Conservation (phyloP, 371 early-diverging fungal genomes). For the Apophysomyces elegans region DNA sequence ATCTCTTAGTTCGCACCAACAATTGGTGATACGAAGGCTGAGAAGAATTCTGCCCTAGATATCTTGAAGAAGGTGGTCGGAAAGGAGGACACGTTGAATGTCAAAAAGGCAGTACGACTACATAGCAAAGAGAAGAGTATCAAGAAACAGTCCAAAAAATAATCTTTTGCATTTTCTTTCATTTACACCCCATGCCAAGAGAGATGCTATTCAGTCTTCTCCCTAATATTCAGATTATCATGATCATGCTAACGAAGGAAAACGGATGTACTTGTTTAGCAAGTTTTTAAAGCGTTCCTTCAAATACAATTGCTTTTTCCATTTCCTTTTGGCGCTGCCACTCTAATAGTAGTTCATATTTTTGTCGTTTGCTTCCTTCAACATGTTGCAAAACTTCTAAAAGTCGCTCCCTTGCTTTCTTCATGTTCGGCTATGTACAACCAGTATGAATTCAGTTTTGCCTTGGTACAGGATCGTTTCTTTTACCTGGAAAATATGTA, state of each 20-base stretch:
- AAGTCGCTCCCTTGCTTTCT: slow-evolving; percentile 44
- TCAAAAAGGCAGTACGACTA: slow-evolving; percentile 57
- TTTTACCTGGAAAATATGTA: slow-evolving; percentile 68
- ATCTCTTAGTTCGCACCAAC: slow-evolving; percentile 59
- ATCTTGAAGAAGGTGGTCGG: slow-evolving; percentile 66
- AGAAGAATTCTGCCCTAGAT: slow-evolving; percentile 63
- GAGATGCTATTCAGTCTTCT: not conserved
- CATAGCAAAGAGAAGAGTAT: slow-evolving; percentile 21
- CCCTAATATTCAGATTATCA: not conserved
- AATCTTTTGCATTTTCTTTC: not conserved
- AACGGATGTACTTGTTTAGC: not conserved
- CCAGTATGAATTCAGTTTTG: not conserved
- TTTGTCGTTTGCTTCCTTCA: slow-evolving; percentile 46
- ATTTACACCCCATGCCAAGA: not conserved
- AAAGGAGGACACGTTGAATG: slow-evolving; percentile 63
- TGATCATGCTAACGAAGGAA: not conserved
- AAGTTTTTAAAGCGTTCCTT: slow-evolving; percentile 12
- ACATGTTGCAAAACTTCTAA: slow-evolving; percentile 46
- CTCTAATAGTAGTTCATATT: slow-evolving; percentile 44
- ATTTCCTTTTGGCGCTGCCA: slow-evolving; percentile 42
- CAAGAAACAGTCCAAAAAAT: slow-evolving; percentile 4
- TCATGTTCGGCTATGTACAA: slow-evolving; percentile 47
- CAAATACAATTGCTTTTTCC: slow-evolving; percentile 53
- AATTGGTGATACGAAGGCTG: slow-evolving; percentile 57
- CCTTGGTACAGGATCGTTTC: not conserved